Evolutionary conservation across 768 basidiomycete species (phyloP).

Genomic region (Psilocybe tampanensis): DNA sequence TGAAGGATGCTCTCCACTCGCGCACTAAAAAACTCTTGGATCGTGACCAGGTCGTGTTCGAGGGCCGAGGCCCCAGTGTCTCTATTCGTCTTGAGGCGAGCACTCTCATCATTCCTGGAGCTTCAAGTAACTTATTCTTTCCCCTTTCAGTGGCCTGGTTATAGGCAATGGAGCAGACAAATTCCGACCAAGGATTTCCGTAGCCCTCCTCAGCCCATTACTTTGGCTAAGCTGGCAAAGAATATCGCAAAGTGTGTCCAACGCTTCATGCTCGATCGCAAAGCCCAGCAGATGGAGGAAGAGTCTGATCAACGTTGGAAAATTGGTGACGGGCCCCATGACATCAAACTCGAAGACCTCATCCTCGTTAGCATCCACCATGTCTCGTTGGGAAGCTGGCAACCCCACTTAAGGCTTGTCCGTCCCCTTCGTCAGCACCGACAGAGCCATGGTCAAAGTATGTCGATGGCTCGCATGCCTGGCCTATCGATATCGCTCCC

Average conservation of each 20-base stretch:
- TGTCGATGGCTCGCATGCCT: conserved; percentile 2
- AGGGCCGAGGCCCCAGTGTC: conserved; percentile 75
- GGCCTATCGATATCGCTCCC: conserved; percentile 15
- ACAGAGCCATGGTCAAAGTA: conserved; percentile 1
- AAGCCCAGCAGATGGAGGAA: conserved; percentile 50
- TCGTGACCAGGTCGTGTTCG: conserved; percentile 70
- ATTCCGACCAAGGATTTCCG: conserved; percentile 83
- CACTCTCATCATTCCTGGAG: background rate
- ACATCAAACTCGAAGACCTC: conserved; percentile 67
- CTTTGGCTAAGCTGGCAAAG: conserved; percentile 74
- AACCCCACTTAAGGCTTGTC: conserved; percentile 69
- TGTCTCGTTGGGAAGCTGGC: conserved; percentile 83
- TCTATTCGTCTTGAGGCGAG: conserved; percentile 77
- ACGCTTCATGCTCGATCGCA: conserved; percentile 55
- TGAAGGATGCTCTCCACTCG: conserved; percentile 65
- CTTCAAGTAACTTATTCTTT: conserved; percentile 8
- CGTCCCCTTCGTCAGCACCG: conserved; percentile 30
- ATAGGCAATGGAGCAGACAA: conserved; percentile 76
- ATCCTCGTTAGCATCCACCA: conserved; percentile 80
- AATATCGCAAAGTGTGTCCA: conserved; percentile 78
- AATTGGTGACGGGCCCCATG: conserved; percentile 52
- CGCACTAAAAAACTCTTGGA: conserved; percentile 54
- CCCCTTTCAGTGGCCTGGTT: conserved; percentile 72
- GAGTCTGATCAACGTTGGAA: conserved; percentile 63
- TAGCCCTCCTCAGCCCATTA: conserved; percentile 78